Evolutionary conservation across 78 protist genomes (phyloP), one percentile per base, ranked within the genome.

Genomic region (Dictyostelium intermedium): DNA sequence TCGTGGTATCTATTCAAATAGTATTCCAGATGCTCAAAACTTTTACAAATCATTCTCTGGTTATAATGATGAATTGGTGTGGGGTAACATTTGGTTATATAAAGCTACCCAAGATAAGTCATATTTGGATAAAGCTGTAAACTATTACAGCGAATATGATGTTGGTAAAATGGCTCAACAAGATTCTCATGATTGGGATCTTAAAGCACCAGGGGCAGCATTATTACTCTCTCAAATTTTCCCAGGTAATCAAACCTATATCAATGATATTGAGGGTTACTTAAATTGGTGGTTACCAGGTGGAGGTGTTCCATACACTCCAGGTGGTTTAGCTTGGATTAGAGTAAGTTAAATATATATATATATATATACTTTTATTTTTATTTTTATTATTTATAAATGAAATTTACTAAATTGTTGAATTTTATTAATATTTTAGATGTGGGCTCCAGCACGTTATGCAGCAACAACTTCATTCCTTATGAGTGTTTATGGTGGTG

Each of bases 261-360:
- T 30, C 10, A 77, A 27, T 13, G 93, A 87, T 41, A 61, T 78
- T 11, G 93, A 87, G 32, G 66, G 66, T 5, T 87, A 43, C 43
- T 23, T 87, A 4, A 87, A 87, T 27, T 87, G 47, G 70, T 87
- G 93, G 93, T 41, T 79, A 32, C 93, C 84, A 87, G 93, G 85
- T 66, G 93, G 93, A 27, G 83, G 87, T 7, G 87, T 84, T 27
- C 18, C 78, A 20, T 84, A 91, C 11, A 91, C 95, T 1, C 95
- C 95, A 20, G 95, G 95, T 63, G 95, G 95, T 45, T 32, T 91
- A 5, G 95, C 91, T 9, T 91, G 91, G 95, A 53, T 87, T 41
- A 73, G 91, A 41, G 39, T 27, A n/a, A 56, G 9, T 16, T n/a
- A n/a, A n/a, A n/a, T n/a, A n/a, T n/a, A n/a, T n/a, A n/a, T n/a